These are phyloP conservation scores for Aspergillus oerlinghausenensis DNA, from an alignment of 2,329 filamentous ascomycete genomes.

Conservation along the genomic window DNA sequence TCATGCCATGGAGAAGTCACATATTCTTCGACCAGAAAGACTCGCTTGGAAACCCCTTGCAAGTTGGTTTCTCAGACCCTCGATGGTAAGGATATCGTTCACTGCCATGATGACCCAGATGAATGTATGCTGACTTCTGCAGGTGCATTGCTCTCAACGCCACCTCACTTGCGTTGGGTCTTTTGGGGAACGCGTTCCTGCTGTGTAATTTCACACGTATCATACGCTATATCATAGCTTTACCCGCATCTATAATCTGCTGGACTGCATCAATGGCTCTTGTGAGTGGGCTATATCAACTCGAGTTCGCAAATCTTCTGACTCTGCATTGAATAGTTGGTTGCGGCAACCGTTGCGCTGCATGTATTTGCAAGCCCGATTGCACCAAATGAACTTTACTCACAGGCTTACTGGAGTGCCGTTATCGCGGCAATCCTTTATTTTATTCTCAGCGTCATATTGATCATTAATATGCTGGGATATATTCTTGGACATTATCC, in stretches of 20 bases:
- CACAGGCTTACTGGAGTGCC: constrained; percentile 83
- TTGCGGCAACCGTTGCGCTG: constrained; percentile 63
- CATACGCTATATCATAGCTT: constrained; percentile 73
- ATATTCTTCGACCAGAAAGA: constrained; percentile 43
- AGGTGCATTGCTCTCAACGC: constrained; percentile 73
- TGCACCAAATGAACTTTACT: constrained; percentile 53
- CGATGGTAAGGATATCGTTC: constrained; percentile 51
- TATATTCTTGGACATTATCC: constrained; percentile 70
- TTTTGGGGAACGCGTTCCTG: constrained; percentile 75
- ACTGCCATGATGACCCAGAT: background rate
- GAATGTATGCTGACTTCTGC: constrained; percentile 1
- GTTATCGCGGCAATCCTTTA: constrained; percentile 76
- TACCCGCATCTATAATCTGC: constrained; percentile 76
- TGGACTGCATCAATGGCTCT: constrained; percentile 65
- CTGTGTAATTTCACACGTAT: constrained; percentile 81
- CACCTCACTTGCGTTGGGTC: constrained; percentile 68
- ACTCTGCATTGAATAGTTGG: constrained; percentile 43
- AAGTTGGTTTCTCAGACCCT: constrained; percentile 62
- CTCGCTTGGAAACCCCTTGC: constrained; percentile 45
- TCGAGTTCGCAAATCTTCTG: background rate
- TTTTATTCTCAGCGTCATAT: constrained; percentile 69
- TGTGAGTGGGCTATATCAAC: constrained; percentile 32
- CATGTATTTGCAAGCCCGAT: constrained; percentile 55
- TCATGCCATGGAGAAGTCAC: constrained; percentile 66
- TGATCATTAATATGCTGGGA: constrained; percentile 74